Evolutionary conservation across 2,329 filamentous ascomycete genomes (phyloP), one percentile per base, ranked within the genome.

Genomic region (Chalara sp.): DNA sequence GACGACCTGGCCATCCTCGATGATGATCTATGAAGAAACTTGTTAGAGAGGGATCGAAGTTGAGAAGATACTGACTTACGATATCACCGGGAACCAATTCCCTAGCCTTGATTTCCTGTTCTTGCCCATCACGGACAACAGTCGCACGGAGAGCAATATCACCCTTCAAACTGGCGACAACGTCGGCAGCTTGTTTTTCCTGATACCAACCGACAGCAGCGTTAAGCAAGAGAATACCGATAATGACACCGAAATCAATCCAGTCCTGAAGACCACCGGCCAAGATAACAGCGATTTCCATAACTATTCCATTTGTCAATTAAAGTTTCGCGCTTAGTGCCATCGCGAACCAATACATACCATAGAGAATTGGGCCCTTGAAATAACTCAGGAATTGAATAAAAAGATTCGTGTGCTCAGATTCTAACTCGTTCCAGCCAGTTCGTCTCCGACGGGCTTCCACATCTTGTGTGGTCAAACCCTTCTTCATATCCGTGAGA

Each of bases 171-270:
- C 75, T 80, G 51, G 84, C 84, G 63, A 87, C 84, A 63, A 88
- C 84, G 70, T 89, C 85, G 59, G 84, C 85, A 61, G 85, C 85
- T 70, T 88, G 84, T 74, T 89, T 89, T 71, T 89, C 85, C 68
- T 88, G 85, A 69, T 89, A 88, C 80, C 84, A 89, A 74, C 85
- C 85, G 67, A 88, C 85, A 57, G 83, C 72, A 58, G 85, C 85
- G 72, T 89, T 89, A 56, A 89, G 81, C 65, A 84, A 61, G 50
- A 89, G 73, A 69, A 89, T 89, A 74, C 79, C 85, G 62, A 84
- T 80, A 67, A 89, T 89, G 68, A 89, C 83, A 78, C 84, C 84
- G 60, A 88, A 78, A 73, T 89, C 85, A 58, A 87, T 78, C 84
- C 84, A 89, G 70, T 87, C 83, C 67, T 78, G 76, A 57, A 89